Base-by-base conservation (phyloP, 2,329 filamentous ascomycete species). In the Cercospora berteroae region DNA sequence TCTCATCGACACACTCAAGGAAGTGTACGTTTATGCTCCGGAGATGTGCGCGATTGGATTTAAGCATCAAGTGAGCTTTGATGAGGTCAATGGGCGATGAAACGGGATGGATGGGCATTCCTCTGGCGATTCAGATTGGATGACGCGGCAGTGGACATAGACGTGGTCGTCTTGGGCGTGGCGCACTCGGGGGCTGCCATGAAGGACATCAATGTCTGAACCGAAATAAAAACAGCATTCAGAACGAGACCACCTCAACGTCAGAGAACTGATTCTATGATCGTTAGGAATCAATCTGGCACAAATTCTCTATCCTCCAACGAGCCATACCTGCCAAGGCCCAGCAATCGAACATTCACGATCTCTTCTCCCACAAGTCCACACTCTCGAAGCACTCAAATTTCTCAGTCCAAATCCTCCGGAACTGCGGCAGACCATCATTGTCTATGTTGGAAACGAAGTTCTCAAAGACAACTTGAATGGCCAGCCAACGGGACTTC, bases 401-500 rank as follows among this genome's bases (percentile, higher is more conserved):
- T 2, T n/a, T 8, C n/a, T n/a, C 36, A 3, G 6, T 3, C 36
- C 10, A 8, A 48, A 48, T 48, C 44, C 44, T 48, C 23, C 48
- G 23, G 48, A 55, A 55, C 4, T 1, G 0, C 48, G 48, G 48
- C 48, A 55, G 3, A 55, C 48, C 48, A 55, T 55, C 48, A 55
- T 55, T 29, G 48, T 55, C 48, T 55, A 23, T 55, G 48, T 25
- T 27, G 48, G n/a, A 29, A 27, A 27, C 23, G 61, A 55, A 64
- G 60, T 56, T 27, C 42, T 44, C n/a, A 57, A 56, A 44, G 55
- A 5, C 50, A 36, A 67, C 29, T 33, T 23, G 42, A 50, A 60
- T 57, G 39, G 48, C 44, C 56, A 33, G 29, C 66, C 63, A 67
- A 62, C 57, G 39, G 44, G 57, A 63, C 18, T 44, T 59, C 50